Conservation (phyloP, 148 eudicot genomes). For the Dysphania ambrosioides region DNA sequence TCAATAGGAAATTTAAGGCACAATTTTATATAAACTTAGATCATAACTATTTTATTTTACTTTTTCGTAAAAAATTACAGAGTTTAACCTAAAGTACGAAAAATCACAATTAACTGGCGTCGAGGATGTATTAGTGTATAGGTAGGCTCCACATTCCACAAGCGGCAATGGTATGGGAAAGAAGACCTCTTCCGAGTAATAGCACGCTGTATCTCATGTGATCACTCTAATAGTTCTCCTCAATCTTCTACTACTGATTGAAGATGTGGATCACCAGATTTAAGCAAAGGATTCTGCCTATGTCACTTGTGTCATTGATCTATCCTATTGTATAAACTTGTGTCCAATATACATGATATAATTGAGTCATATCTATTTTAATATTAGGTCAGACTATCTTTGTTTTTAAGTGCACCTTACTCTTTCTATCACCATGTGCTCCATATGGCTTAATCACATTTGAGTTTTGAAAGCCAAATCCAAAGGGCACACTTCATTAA, state of each 20-base stretch:
- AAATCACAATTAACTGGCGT: no score
- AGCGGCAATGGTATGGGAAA: neutral
- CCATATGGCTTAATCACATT: neutral
- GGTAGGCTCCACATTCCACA: constrained; percentile 8
- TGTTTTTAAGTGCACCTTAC: constrained; percentile 12
- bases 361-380: neutral
- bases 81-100: no score
- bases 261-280: constrained; percentile 21
- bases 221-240: neutral
- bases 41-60: no score
- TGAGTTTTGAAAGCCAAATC: neutral
- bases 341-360: neutral
- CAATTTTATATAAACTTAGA: no score
- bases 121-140: no score
- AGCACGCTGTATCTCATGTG: constrained; percentile 29
- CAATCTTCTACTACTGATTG: neutral
- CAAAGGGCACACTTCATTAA: neutral
- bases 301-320: constrained; percentile 3
- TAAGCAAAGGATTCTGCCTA: neutral
- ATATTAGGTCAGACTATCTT: neutral
- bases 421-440: constrained; percentile 14
- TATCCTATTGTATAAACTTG: no score
- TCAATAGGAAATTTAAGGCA: no score
- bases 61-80: no score
- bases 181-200: neutral